A percentile compares a stretch with the other conserved stretches of the same genome.
These are phyloP conservation scores for Pachyrhizus erosus DNA, from an alignment of 306 rosid genomes.

Conservation along the genomic window DNA sequence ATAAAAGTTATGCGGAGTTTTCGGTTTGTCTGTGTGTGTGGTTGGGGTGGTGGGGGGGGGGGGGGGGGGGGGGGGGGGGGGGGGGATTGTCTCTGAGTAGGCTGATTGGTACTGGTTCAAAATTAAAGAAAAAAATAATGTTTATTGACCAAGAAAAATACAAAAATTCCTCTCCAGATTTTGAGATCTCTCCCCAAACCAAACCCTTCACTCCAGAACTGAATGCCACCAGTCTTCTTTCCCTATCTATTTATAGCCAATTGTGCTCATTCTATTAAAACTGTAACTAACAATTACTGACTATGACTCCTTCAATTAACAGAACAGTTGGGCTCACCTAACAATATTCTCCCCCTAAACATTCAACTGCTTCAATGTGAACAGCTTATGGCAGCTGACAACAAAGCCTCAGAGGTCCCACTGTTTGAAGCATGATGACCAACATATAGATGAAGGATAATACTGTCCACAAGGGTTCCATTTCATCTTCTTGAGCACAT, in stretches of 20 bases:
- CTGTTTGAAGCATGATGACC: background rate
- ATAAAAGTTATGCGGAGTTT: no score
- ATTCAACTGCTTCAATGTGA: no score
- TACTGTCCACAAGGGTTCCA: background rate
- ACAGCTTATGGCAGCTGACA: background rate
- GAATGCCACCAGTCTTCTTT: background rate
- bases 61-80: no score
- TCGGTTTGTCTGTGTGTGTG: no score
- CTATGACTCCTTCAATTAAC: background rate
- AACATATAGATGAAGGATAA: background rate
- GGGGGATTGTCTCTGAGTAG: no score
- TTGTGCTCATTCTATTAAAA: background rate
- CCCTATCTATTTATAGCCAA: background rate
- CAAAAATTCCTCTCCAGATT: background rate
- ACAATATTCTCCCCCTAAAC: background rate
- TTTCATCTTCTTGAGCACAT: no score
- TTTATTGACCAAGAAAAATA: background rate
- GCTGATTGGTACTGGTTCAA: no score
- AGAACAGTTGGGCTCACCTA: background rate
- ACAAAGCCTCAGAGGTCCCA: background rate
- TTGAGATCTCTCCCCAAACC: background rate
- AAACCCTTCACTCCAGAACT: background rate
- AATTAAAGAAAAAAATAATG: no score
- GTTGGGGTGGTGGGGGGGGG: no score
- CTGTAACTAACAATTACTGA: background rate